Percentiles rank a stretch among this genome's conserved stretches.
Evolutionary conservation across 78 protist genomes (phyloP).

Genomic region (Mantamonas sphyraenae): DNA sequence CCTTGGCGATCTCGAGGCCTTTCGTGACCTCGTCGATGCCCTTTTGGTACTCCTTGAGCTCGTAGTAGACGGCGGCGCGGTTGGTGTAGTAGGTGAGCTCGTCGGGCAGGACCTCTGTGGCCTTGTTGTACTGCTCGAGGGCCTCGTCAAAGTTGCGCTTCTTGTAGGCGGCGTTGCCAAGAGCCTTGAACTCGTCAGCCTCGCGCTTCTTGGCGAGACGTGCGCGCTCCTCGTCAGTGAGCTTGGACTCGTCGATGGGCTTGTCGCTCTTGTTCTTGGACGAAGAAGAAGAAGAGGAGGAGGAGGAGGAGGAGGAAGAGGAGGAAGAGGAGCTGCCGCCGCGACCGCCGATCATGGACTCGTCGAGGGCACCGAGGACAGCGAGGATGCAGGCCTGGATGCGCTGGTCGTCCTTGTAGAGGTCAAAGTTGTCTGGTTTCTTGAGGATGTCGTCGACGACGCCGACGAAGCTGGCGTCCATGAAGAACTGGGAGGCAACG

Average conservation of each 20-base stretch:
- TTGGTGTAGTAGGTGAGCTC: conserved; percentile 55
- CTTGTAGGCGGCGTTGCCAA: conserved; percentile 67
- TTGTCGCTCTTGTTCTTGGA: too few species aligned
- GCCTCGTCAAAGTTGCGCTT: conserved; percentile 58
- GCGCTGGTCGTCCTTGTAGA: conserved; percentile 6
- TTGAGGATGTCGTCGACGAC: too few species aligned
- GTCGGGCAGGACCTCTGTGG: conserved; percentile 38
- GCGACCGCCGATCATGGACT: neutral
- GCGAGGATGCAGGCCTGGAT: neutral
- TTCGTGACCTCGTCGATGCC: conserved; percentile 14
- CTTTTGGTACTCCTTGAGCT: neutral
- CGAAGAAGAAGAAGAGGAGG: too few species aligned
- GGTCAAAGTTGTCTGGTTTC: too few species aligned
- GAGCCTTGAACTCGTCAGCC: conserved; percentile 51
- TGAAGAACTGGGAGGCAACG: too few species aligned
- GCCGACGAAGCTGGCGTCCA: too few species aligned
- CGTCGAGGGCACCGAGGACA: neutral
- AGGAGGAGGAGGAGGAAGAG: too few species aligned
- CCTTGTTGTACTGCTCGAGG: conserved; percentile 44
- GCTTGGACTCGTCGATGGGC: conserved; percentile 11
- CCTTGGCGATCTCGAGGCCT: conserved; percentile 36
- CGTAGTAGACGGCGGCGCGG: conserved; percentile 9
- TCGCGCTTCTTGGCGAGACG: conserved; percentile 14
- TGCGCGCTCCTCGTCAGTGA: conserved; percentile 1
- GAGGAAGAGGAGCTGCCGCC: too few species aligned